Conservation (phyloP, 345 rosid species). For the Ceriops zippeliana region DNA sequence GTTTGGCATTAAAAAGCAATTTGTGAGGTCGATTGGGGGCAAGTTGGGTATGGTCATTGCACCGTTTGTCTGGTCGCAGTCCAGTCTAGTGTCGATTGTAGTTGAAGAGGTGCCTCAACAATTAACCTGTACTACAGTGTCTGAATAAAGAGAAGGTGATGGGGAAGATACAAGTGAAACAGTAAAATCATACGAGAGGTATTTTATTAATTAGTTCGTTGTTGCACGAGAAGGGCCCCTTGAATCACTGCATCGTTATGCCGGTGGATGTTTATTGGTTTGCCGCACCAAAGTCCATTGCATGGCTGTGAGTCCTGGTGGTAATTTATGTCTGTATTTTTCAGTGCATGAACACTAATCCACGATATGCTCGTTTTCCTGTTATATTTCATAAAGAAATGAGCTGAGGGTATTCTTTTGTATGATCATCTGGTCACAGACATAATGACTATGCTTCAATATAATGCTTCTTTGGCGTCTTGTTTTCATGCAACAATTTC, state of each 20-base stretch:
- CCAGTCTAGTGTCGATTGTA: slow-evolving; percentile 22
- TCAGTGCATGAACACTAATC: slow-evolving; percentile 9
- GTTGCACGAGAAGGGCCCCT: slow-evolving; percentile 11
- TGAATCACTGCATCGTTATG: not conserved
- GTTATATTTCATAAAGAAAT: not conserved
- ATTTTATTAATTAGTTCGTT: not conserved
- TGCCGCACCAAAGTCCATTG: not conserved
- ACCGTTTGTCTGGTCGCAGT: slow-evolving; percentile 15
- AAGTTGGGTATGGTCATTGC: slow-evolving; percentile 19
- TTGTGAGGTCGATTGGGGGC: slow-evolving; percentile 12
- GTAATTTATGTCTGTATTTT: not conserved
- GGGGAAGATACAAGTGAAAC: slow-evolving; percentile 1
- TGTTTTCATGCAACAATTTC: no score
- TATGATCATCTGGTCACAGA: no score
- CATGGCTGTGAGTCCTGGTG: slow-evolving; percentile 3
- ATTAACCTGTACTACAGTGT: slow-evolving; percentile 15
- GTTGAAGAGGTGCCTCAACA: slow-evolving; percentile 18
- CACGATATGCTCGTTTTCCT: not conserved
- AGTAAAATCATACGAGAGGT: not conserved
- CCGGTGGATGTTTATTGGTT: not conserved
- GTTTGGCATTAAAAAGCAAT: slow-evolving; percentile 5
- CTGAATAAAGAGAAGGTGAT: slow-evolving; percentile 4
- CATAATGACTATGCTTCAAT: no score
- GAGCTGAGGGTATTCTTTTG: no score
- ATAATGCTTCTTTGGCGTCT: no score